Percentiles rank a stretch among this genome's conserved stretches.
Evolutionary conservation across 2,329 filamentous ascomycete species (phyloP).

Genomic region (Herpomyces periplanetae): DNA sequence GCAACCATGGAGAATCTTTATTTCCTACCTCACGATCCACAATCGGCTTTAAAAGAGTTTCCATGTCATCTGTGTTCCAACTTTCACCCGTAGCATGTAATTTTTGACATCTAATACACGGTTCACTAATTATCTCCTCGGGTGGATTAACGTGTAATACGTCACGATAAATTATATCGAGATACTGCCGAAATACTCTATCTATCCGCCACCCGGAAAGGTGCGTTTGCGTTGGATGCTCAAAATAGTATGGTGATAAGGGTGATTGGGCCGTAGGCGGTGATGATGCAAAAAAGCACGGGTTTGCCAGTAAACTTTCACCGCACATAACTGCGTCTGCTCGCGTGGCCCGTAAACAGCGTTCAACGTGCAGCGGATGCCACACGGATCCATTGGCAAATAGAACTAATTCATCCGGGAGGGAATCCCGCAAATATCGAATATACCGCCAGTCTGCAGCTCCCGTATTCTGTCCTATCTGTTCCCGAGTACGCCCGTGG

Average conservation of each 20-base stretch:
- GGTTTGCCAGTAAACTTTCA: conserved; percentile 74
- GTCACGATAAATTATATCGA: conserved; percentile 55
- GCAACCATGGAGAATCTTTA: too few species aligned
- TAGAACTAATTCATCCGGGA: conserved; percentile 57
- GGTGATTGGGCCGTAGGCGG: conserved; percentile 21
- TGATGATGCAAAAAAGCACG: conserved; percentile 34
- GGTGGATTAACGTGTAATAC: conserved; percentile 26
- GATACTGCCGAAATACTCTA: conserved; percentile 45
- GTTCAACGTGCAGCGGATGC: conserved; percentile 31
- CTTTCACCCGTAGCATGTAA: too few species aligned
- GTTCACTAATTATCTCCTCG: conserved; percentile 15
- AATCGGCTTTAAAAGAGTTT: too few species aligned
- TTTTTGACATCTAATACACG: too few species aligned
- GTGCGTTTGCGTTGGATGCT: too few species aligned
- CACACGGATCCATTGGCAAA: conserved; percentile 91
- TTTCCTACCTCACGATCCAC: too few species aligned
- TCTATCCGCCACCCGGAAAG: conserved; percentile 70
- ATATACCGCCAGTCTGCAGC: conserved; percentile 70
- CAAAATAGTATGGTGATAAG: too few species aligned
- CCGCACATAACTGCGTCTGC: conserved; percentile 84
- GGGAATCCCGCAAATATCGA: conserved; percentile 34
- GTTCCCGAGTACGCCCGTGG: conserved; percentile 51
- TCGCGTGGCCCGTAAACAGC: conserved; percentile 41
- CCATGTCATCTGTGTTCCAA: too few species aligned
- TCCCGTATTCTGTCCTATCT: conserved; percentile 83